Conservation (phyloP, 2,329 filamentous ascomycete species). For the Helotiales sp. region DNA sequence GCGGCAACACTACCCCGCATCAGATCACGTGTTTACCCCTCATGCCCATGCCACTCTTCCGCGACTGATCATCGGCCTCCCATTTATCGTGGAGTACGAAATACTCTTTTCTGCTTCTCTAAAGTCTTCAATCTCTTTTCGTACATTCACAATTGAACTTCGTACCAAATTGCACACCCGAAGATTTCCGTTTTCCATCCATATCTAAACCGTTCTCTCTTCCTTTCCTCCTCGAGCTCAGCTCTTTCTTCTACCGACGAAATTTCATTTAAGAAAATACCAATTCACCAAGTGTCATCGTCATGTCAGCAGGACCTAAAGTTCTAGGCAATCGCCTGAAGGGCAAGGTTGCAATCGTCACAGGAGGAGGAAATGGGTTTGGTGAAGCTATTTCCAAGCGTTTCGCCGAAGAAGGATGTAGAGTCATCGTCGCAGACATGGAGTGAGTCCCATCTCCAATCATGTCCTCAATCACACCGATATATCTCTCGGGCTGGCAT, state of each 20-base stretch:
- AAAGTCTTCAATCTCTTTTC: not conserved
- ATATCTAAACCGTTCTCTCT: no score
- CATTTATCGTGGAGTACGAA: not conserved
- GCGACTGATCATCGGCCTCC: not conserved
- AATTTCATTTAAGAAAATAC: not conserved
- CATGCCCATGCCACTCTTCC: conserved; percentile 14
- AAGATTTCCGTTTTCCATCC: not conserved
- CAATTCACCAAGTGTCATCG: conserved; percentile 42
- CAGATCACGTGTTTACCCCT: conserved; percentile 19
- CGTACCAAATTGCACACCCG: not conserved
- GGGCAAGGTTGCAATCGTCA: conserved; percentile 62
- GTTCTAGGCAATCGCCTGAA: conserved; percentile 47
- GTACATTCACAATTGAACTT: not conserved
- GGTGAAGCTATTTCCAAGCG: conserved; percentile 64
- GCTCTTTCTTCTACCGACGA: no score
- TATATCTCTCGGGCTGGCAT: no score
- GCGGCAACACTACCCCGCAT: not conserved
- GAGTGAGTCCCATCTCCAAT: conserved; percentile 41
- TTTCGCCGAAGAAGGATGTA: conserved; percentile 63
- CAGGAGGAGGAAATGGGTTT: conserved; percentile 67
- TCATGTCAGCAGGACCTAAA: conserved; percentile 30
- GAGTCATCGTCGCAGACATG: conserved; percentile 67
- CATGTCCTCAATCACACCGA: not conserved
- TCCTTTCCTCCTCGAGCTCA: not conserved
- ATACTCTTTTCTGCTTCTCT: not conserved